Percentiles rank a stretch among this genome's conserved stretches.
These are phyloP conservation scores for Vigna unguiculata DNA, from an alignment of 306 rosid genomes.

Conservation along the genomic window DNA sequence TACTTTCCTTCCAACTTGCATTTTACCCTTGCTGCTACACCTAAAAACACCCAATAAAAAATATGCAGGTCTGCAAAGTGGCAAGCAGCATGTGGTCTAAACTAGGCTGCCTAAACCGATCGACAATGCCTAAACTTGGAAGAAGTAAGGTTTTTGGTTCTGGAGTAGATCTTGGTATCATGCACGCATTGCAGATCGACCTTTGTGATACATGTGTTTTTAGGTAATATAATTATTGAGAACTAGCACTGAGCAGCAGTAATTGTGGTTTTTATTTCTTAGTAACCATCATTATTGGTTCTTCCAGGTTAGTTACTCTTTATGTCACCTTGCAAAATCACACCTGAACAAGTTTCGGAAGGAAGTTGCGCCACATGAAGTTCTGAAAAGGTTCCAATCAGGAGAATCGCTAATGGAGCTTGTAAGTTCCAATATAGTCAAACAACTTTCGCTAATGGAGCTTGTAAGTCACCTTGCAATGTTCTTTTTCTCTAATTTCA, in stretches of 20 bases:
- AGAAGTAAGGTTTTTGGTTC: constrained; percentile 72
- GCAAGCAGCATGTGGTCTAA: constrained; percentile 90
- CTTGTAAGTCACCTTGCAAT: too few relatives aligned
- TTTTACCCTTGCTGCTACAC: constrained; percentile 22
- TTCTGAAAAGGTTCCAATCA: constrained; percentile 77
- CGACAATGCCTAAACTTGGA: constrained; percentile 89
- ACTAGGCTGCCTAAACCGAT: constrained; percentile 89
- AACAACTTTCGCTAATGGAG: too few relatives aligned
- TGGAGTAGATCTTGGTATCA: constrained; percentile 90
- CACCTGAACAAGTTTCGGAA: constrained; percentile 86
- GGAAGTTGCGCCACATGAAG: constrained; percentile 85
- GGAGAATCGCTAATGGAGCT: constrained; percentile 80
- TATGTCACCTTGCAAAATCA: constrained; percentile 87
- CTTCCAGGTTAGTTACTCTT: constrained; percentile 90
- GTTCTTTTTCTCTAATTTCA: neutral
- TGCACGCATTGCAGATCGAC: constrained; percentile 95
- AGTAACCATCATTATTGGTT: constrained; percentile 39
- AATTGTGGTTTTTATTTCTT: constrained; percentile 43
- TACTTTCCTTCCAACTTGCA: neutral
- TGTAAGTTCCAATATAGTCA: constrained; percentile 56
- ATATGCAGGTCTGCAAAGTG: constrained; percentile 75
- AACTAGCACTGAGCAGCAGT: constrained; percentile 18
- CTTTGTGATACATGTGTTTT: constrained; percentile 93
- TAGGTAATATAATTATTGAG: constrained; percentile 65
- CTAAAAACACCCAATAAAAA: constrained; percentile 32